phyloP scores from a whole-genome alignment of 768 basidiomycete species.

The Pleurotus tuber-regium region DNA sequence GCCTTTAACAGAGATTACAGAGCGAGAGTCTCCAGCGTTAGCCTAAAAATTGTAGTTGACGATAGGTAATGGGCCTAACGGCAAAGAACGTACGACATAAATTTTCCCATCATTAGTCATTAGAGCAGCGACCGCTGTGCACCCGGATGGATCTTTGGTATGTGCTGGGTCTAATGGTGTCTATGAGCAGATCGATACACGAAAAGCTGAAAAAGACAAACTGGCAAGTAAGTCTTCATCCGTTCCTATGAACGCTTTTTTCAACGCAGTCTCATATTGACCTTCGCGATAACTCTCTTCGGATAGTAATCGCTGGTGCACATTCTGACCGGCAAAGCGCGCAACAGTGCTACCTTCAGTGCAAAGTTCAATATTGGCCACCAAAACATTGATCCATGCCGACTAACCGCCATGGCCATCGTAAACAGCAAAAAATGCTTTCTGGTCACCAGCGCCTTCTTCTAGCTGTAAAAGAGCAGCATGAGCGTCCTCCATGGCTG shows the following conservation, averaged over 20 bases:
- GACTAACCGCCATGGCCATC: slow-evolving; percentile 94
- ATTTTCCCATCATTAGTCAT: slow-evolving; percentile 77
- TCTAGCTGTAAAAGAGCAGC: slow-evolving; percentile 71
- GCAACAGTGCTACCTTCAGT: slow-evolving; percentile 76
- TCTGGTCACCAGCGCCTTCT: slow-evolving; percentile 41
- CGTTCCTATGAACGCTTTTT: slow-evolving; percentile 86
- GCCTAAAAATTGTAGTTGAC: slow-evolving; percentile 52
- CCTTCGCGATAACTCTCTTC: slow-evolving; percentile 71
- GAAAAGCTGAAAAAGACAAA: slow-evolving; percentile 31
- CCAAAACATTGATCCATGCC: slow-evolving; percentile 3
- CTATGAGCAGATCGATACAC: slow-evolving; percentile 11
- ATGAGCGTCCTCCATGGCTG: slow-evolving; percentile 99
- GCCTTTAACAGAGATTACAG: slow-evolving; percentile 83
- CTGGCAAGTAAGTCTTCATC: slow-evolving; percentile 92
- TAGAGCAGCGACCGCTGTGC: slow-evolving; percentile 90
- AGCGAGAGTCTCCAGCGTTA: slow-evolving; percentile 95
- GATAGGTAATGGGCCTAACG: slow-evolving; percentile 3
- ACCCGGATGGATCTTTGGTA: slow-evolving; percentile 90
- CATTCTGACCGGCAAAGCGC: slow-evolving; percentile 78
- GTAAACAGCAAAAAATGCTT: slow-evolving; percentile 94
- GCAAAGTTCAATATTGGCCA: slow-evolving; percentile 13
- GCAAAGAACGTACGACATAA: slow-evolving; percentile 59
- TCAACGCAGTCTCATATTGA: slow-evolving; percentile 76
- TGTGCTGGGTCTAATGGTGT: slow-evolving; percentile 70
- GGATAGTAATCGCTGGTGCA: slow-evolving; percentile 72